Evolutionary conservation across 2,329 filamentous ascomycete species (phyloP), one percentile per base, ranked within the genome.

Genomic region (Colletotrichum filicis): DNA sequence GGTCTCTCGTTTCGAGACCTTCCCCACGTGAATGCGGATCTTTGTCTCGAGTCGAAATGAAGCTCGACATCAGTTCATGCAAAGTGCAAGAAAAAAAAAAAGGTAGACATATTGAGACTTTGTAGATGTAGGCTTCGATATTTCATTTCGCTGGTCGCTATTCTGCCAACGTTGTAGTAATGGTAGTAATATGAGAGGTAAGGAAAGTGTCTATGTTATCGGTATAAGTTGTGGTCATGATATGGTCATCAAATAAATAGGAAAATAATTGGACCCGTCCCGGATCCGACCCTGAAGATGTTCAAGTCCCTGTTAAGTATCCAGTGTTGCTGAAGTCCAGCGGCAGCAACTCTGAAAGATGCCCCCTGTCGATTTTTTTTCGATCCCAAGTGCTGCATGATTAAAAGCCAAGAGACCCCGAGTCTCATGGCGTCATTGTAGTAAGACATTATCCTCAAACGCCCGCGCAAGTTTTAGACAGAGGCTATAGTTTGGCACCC

Each of bases 171-270:
- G 3, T n/a, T 42, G 30, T 52, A 26, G 6, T 53, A 42, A 12
- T 49, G 42, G 42, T 49, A 8, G 30, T 42, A 49, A 28, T 42
- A 53, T 60, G 9, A 59, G 16, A 24, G 53, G 26, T 22, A 46
- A 14, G 28, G n/a, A 32, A 26, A 52, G 42, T 28, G 28, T 73
- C 67, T 73, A 71, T 73, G 22, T 49, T 28, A 8, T 66, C 66
- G 46, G 66, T 61, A 73, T 73, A 61, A 42, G 58, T 30, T 37
- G 56, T 61, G 22, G 61, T 71, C 71, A 28, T 73, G 42, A 73
- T 71, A 60, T 59, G 56, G 61, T 61, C 68, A 35, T 73, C 67
- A 61, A 53, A 59, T 16, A 72, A 32, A 19, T 14, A 56, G 14
- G 5, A 37, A 9, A 32, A 22, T 1, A 42, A 42, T 37, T 3